Conservation (phyloP, 495 filamentous ascomycete genomes). For the Thermothielavioides terrestris region DNA sequence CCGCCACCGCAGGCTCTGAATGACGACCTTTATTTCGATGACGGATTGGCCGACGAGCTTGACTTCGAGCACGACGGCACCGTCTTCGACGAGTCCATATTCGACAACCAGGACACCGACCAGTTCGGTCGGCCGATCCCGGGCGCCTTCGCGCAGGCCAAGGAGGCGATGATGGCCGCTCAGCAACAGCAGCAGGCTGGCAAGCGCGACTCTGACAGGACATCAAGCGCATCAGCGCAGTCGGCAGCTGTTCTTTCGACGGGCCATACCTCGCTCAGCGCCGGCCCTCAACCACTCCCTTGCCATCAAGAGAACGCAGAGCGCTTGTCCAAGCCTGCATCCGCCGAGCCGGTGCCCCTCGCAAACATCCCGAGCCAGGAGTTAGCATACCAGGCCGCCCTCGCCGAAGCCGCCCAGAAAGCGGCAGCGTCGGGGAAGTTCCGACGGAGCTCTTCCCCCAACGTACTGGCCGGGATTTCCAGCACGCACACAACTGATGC, state of each 20-base stretch:
- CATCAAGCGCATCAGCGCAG: conserved; percentile 27
- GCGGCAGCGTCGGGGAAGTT: conserved; percentile 65
- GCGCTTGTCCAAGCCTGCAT: conserved; percentile 12
- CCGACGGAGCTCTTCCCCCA: conserved; percentile 48
- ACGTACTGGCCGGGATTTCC: conserved; percentile 40
- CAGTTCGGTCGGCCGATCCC: conserved; percentile 46
- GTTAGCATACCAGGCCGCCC: conserved; percentile 69
- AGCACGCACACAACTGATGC: conserved; percentile 36
- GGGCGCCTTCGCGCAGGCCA: conserved; percentile 38
- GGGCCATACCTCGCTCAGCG: conserved; percentile 29
- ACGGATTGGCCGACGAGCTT: conserved; percentile 52
- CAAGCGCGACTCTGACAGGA: conserved; percentile 33
- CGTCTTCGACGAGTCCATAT: conserved; percentile 70
- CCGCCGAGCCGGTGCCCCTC: conserved; percentile 8
- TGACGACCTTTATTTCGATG: conserved; percentile 78
- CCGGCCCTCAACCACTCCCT: conserved; percentile 16
- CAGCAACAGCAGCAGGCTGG: conserved; percentile 17
- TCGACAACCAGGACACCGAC: conserved; percentile 58
- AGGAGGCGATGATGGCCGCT: conserved; percentile 28
- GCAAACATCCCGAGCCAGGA: conserved; percentile 36
- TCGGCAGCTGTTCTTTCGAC: conserved; percentile 36
- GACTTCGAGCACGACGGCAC: conserved; percentile 43
- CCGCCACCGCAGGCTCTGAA: conserved; percentile 26
- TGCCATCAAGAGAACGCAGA: conserved; percentile 8
- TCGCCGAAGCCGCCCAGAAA: conserved; percentile 67